Evolutionary conservation across 2,329 filamentous ascomycete species (phyloP), one percentile per base, ranked within the genome.

Genomic region (Pseudopithomyces maydicus): DNA sequence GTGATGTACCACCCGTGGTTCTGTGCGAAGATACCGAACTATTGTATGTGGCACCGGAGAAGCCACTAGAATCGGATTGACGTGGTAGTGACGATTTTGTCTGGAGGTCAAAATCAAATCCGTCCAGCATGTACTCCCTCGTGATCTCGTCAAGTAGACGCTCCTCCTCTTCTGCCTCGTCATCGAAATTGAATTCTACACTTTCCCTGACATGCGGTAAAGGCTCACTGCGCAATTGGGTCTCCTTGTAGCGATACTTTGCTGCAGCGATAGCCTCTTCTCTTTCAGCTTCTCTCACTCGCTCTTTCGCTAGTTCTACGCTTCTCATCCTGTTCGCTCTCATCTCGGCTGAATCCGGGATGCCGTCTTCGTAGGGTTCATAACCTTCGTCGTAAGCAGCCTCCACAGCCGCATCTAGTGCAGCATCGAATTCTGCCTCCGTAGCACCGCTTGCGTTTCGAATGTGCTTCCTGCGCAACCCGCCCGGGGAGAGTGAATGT

Each of bases 341-440:
- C 67, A 70, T 60, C 56, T 76, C 72, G 14, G 68, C 63, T 23
- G 71, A 62, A 22, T 67, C 62, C 57, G 67, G 56, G 80, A 81
- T 8, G 84, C 81, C 76, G 22, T 80, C 75, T 17, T 82, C 82
- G 73, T 85, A 86, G 3, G 90, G 90, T 70, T 97, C 92, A 61
- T 92, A 90, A 0, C 91, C 91, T 61, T 97, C 92, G 72, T 97
- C 90, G 74, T 98, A 99, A 5, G 94, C 95, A 49, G 94, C 94
- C 75, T 98, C 95, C 8, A 98, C 93, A 14, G 95, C 95, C 22
- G 93, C 94, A 77, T 98, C 94, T 42, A 98, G 82, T 3, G 95
- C 95, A 8, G 92, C 92, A 76, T 97, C 93, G 64, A 98, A 97
- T 70, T 97, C 93, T 6, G 91, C 89, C 73, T 96, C 91, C 0